A percentile compares a stretch with the other conserved stretches of the same genome.
phyloP scores from a whole-genome alignment of 148 eudicot species.

The Simmondsia chinensis region DNA sequence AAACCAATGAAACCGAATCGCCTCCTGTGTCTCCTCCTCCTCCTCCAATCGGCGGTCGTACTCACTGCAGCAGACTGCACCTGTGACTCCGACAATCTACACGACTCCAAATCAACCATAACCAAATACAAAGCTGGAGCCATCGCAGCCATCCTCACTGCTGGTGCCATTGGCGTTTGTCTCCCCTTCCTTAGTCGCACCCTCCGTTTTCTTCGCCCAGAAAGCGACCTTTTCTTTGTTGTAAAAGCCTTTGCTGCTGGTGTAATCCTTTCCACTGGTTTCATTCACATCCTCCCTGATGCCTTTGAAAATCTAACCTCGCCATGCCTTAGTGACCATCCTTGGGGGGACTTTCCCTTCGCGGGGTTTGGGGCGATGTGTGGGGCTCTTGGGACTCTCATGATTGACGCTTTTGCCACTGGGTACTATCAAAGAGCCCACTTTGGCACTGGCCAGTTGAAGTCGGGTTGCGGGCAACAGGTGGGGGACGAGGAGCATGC shows the following conservation, averaged over 20 bases:
- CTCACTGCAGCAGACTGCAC: constrained; percentile 8
- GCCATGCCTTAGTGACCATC: constrained; percentile 16
- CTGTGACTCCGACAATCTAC: background rate
- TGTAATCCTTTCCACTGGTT: constrained; percentile 59
- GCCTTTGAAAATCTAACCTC: constrained; percentile 14
- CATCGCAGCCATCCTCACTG: constrained; percentile 31
- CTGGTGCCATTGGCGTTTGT: constrained; percentile 46
- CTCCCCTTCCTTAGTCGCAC: constrained; percentile 33
- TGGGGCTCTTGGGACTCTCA: constrained; percentile 28
- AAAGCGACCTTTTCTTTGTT: constrained; percentile 29
- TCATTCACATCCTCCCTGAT: constrained; percentile 67
- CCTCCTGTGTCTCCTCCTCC: too few species aligned
- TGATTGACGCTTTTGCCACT: constrained; percentile 35
- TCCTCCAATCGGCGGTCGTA: too few species aligned
- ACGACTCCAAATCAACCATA: background rate
- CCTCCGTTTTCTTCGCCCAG: constrained; percentile 35
- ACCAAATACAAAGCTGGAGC: constrained; percentile 29
- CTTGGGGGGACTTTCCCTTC: constrained; percentile 25
- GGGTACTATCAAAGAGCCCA: constrained; percentile 19
- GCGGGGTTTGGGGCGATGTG: constrained; percentile 15
- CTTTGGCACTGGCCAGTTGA: background rate
- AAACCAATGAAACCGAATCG: too few species aligned
- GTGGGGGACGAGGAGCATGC: constrained; percentile 3
- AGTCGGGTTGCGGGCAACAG: background rate
- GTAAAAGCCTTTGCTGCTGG: constrained; percentile 65